Base-by-base conservation (phyloP, 768 basidiomycete genomes). In the Boletus rex-veris region DNA sequence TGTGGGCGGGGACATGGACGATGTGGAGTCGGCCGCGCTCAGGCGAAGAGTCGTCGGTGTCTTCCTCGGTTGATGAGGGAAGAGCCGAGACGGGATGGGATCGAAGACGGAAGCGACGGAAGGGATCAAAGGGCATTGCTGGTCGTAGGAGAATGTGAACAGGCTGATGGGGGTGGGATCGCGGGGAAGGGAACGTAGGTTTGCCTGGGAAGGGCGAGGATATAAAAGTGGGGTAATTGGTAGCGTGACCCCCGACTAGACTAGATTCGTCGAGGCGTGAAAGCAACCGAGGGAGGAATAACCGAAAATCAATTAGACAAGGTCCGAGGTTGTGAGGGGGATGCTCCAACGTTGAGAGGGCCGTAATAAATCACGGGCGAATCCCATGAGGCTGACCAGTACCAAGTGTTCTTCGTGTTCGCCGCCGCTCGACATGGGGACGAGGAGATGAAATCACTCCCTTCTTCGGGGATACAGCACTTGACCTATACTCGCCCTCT, bases 61-160 rank as follows among this genome's bases (percentile, higher is more conserved):
- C 67, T 2, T 62, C 50, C 45, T 70, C 64, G n/a, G 31, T 50
- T 0, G 57, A 36, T 0, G 55, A 12, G 2, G 44, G 41, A 16
- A 10, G 39, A 14, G 28, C 9, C n/a, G 53, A 38, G 15, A 15
- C 31, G 3, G 42, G 33, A 16, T 16, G 26, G 16, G 55, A 41
- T 16, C 65, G 58, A 9, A 37, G 54, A 10, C 68, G 70, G 18
- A 68, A 45, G 18, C 60, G 70, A 16, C 62, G 68, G 51, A 68
- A 56, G 35, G 53, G 56, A 18, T 58, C 52, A 19, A 70, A 50
- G 6, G 59, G 48, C 58, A 59, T 59, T 2, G 14, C 33, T 35
- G 5, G 33, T 14, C 10, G 33, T 35, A 3, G 33, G 11, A 28
- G 28, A 7, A 3, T 8, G 28, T 28, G 28, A 28, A 28, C 28